Conservation (phyloP, 192 early-diverging fungal genomes). For the Endogone sp. region DNA sequence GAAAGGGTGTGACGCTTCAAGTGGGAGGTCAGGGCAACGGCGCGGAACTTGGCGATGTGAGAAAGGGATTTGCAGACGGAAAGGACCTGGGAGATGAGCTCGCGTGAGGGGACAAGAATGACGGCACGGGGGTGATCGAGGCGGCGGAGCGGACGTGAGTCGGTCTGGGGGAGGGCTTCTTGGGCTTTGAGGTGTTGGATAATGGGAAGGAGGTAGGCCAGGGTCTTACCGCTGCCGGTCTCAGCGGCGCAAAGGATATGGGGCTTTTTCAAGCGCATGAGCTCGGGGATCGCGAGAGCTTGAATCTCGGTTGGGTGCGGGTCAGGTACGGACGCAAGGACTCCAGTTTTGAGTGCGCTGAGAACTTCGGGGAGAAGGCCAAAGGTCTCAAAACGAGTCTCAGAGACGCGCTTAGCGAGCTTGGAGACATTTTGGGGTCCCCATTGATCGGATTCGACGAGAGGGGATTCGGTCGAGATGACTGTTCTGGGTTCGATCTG, state of each 20-base stretch:
- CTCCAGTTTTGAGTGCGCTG: slow-evolving; percentile 33
- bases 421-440: slow-evolving; percentile 11
- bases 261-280: slow-evolving; percentile 36
- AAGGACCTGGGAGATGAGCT: slow-evolving; percentile 79
- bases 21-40: slow-evolving; percentile 63
- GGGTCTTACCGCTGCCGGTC: slow-evolving; percentile 90
- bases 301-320: slow-evolving; percentile 79
- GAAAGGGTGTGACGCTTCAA: too few species aligned
- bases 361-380: slow-evolving; percentile 55
- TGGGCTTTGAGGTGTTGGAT: slow-evolving; percentile 70
- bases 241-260: slow-evolving; percentile 80
- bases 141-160: slow-evolving; percentile 41
- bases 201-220: slow-evolving; percentile 81
- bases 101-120: slow-evolving; percentile 84
- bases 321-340: slow-evolving; percentile 23
- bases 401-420: slow-evolving; percentile 15
- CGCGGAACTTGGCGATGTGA: slow-evolving; percentile 65
- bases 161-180: slow-evolving; percentile 33
- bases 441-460: neutral
- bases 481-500: neutral
- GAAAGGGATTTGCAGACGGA: slow-evolving; percentile 66
- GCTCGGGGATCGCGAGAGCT: slow-evolving; percentile 73
- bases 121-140: slow-evolving; percentile 78
- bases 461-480: neutral
- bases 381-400: slow-evolving; percentile 55